Evolutionary conservation across 1,139 yeast species (phyloP), one percentile per base, ranked within the genome.

Genomic region (Kodamaea sp.): DNA sequence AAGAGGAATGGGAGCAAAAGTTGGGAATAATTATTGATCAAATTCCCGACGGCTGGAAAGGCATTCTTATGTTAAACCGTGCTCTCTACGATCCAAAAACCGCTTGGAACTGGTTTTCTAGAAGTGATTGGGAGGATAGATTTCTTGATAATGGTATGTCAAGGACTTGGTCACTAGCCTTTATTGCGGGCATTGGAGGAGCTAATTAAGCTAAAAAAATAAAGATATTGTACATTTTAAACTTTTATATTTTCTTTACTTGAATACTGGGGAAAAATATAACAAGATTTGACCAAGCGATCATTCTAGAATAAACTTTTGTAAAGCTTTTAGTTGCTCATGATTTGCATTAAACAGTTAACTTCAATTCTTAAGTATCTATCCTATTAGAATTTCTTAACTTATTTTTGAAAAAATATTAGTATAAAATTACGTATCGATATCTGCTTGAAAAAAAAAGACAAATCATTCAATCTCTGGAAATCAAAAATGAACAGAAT

Each of bases 1-100:
- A 53, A 42, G 70, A 70, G 49, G 75, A 70, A 48, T 70, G 76
- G 76, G 62, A 63, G 24, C 65, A 59, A 40, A 64, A 66, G 38
- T 52, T 69, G 31, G 57, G 51, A 5, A 38, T 44, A 2, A 62
- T 64, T 7, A 52, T 69, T 11, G 69, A 66, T 32, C 53, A 49
- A 32, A 63, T 69, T 24, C 71, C 73, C 1, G 73, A 67, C 49
- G 75, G 74, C 1, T 70, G 75, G 75, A 65, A 60, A 42, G 76
- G 75, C 1, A 58, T 70, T 7, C 57, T 69, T 37, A 65, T 66
- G 63, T 54, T 70, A 31, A 70, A 70, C 41, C 50, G 56, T 20
- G 73, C 73, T 2, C 54, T 70, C 10, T 60, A 44, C 43, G 70
- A 70, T 40, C 71, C 75, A 0, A 52, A 53, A 35, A 38, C 50